Conservation (phyloP, 2,329 filamentous ascomycete genomes). For the Alternaria brassicae region DNA sequence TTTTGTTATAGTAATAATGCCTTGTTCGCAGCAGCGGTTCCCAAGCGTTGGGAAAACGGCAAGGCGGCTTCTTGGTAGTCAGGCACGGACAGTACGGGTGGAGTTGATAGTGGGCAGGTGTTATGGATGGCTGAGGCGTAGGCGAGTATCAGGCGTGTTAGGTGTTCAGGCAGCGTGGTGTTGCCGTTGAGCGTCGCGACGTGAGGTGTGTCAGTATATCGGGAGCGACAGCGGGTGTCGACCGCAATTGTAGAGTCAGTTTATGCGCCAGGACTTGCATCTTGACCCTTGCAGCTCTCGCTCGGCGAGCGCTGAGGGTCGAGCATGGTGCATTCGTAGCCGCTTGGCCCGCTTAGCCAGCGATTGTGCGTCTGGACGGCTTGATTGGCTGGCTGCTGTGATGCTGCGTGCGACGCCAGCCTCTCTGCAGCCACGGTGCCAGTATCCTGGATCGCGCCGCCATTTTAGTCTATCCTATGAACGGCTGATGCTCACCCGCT, state of each 20-base stretch:
- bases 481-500: conserved; percentile 16
- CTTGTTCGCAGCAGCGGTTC: conserved; percentile 21
- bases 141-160: conserved; percentile 45
- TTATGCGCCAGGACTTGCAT: conserved; percentile 41
- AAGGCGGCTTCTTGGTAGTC: conserved; percentile 19
- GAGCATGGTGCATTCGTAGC: conserved; percentile 24
- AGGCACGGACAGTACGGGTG: conserved; percentile 29
- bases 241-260: conserved; percentile 43
- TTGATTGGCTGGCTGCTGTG: conserved; percentile 29
- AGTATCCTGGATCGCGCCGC: conserved; percentile 27
- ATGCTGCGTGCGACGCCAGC: conserved; percentile 34
- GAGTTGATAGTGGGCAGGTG: conserved; percentile 11
- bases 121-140: conserved; percentile 41
- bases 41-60: conserved; percentile 21
- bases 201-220: conserved; percentile 44
- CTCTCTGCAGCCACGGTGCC: conserved; percentile 29
- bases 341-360: conserved; percentile 29
- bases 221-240: conserved; percentile 35
- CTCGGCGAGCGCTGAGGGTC: conserved; percentile 16
- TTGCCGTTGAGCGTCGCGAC: conserved; percentile 39
- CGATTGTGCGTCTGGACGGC: conserved; percentile 3
- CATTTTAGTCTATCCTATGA: conserved; percentile 24
- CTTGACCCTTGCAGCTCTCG: conserved; percentile 3
- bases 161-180: conserved; percentile 39
- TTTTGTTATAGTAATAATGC: conserved; percentile 46